Evolutionary conservation across 2,329 filamentous ascomycete species (phyloP).

Genomic region (Colletotrichum horii): DNA sequence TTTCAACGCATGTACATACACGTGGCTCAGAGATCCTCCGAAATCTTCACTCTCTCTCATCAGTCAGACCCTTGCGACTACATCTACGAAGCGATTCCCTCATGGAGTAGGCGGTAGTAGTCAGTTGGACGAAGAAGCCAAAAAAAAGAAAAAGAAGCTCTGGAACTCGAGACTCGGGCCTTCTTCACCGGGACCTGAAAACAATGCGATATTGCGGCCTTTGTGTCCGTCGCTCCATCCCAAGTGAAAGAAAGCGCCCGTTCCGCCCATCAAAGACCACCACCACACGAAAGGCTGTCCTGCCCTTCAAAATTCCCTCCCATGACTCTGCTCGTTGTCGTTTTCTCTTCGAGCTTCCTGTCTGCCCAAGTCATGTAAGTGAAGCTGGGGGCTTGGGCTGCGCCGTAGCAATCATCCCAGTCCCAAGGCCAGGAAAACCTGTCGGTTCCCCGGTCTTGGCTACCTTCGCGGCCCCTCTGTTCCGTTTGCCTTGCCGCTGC

Average conservation of each 20-base stretch:
- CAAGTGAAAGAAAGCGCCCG: background rate
- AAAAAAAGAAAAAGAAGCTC: background rate
- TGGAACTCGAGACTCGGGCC: background rate
- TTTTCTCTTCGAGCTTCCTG: background rate
- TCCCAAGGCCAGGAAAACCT: background rate
- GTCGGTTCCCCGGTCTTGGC: conserved; percentile 3
- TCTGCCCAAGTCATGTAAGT: background rate
- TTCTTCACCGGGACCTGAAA: background rate
- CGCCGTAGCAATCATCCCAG: background rate
- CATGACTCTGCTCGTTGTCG: background rate
- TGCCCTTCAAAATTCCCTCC: background rate
- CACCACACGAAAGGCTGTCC: background rate
- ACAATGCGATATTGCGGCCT: background rate
- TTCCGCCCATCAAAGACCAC: background rate
- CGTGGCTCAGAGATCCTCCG: background rate
- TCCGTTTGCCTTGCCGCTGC: background rate
- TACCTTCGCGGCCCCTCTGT: background rate
- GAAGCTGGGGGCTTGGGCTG: background rate
- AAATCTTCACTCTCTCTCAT: background rate
- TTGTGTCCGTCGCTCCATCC: background rate
- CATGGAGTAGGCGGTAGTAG: background rate
- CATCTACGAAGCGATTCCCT: background rate
- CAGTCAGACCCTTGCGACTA: background rate
- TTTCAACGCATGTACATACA: background rate
- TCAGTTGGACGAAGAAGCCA: background rate